Evolutionary conservation across 768 basidiomycete genomes (phyloP), one percentile per base, ranked within the genome.

Genomic region (Macrolepiota fuliginosa): DNA sequence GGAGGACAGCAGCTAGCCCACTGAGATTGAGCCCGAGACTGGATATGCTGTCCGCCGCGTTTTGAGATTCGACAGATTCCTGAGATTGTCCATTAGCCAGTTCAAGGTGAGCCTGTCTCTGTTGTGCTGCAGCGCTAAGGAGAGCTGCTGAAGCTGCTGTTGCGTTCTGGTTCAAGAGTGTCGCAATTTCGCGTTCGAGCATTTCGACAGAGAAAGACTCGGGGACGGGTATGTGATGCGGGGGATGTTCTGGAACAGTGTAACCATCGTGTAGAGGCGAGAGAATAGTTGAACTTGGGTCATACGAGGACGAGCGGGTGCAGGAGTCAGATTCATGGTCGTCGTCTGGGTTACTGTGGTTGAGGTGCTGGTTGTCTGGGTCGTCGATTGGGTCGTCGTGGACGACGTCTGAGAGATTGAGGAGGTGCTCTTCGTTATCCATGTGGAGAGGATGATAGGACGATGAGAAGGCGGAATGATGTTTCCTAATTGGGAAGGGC

Each of bases 341-440:
- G 50, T 76, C 66, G 67, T 71, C 61, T 66, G 70, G 36, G 61
- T 66, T 68, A 56, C 74, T 42, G 35, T 65, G 50, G 57, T 76
- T 65, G 50, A 72, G 63, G 47, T 71, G 68, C 54, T 71, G 68
- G 56, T 77, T 76, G 50, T 77, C 74, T 65, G 86, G 84, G 67
- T 88, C 83, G 71, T 81, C 84, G 24, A 90, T 81, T 32, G 87
- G 81, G 60, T 90, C 88, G 71, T 92, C 90, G 72, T 91, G 89
- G 49, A 92, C 89, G 73, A 92, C 91, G 75, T 92, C 91, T 50
- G 91, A 92, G 67, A 92, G 84, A 69, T 86, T 83, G 64, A 92
- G 82, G 64, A 85, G 83, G 63, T 83, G 83, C 70, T 87, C 84
- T 71, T 87, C 86, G 72, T 83, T 72, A 66, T 82, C 78, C 79